Conservation (phyloP, 2,329 filamentous ascomycete genomes). For the Colletotrichum kahawae region DNA sequence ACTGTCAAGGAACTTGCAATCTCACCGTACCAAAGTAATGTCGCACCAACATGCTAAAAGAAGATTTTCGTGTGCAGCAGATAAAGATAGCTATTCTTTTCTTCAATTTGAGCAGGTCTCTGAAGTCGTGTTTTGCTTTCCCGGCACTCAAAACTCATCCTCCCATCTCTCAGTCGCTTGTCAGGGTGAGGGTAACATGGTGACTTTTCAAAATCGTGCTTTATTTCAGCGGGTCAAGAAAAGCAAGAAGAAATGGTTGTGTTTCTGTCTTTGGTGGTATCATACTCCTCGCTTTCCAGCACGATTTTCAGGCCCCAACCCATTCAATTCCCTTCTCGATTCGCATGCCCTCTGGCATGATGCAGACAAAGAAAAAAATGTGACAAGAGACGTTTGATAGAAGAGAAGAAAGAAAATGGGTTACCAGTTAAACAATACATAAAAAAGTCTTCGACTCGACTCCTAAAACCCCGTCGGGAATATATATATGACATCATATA, state of each 20-base stretch:
- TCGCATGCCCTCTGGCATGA: background rate
- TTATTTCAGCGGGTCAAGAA: background rate
- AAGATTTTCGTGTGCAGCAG: background rate
- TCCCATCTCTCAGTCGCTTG: background rate
- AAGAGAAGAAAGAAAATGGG: background rate
- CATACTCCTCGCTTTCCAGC: background rate
- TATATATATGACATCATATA: conserved; percentile 29
- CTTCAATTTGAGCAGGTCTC: background rate
- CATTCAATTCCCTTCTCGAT: background rate
- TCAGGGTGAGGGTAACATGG: background rate
- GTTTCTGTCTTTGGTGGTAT: conserved; percentile 10
- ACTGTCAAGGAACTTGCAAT: background rate
- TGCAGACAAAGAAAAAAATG: background rate
- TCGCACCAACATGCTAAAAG: background rate
- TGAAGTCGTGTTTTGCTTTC: background rate
- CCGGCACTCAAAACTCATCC: background rate
- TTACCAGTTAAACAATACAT: conserved; percentile 22
- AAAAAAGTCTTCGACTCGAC: conserved; percentile 11
- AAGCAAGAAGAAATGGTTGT: background rate
- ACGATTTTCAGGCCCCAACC: background rate
- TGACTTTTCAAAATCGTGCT: conserved; percentile 7
- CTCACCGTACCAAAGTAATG: background rate
- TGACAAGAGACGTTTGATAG: background rate
- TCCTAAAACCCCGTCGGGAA: conserved; percentile 24
- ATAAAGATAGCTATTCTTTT: background rate